Evolutionary conservation across 495 filamentous ascomycete species (phyloP), one percentile per base, ranked within the genome.

Genomic region (Aspergillus coremiiformis): DNA sequence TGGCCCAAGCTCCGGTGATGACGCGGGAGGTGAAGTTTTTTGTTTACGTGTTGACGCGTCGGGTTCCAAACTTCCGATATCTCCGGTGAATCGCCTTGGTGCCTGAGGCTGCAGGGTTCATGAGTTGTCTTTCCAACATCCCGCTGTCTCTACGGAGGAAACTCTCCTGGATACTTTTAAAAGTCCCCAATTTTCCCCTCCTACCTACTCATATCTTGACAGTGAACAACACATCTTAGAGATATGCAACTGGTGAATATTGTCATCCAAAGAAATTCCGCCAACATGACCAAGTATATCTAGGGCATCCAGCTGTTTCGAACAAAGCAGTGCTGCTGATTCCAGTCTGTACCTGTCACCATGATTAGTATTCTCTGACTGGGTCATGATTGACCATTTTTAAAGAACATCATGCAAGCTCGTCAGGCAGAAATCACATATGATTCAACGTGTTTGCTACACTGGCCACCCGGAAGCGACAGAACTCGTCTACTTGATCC

Each of bases 41-140:
- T 62, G 62, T 65, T 65, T 63, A 62, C 60, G 57, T 52, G 49
- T 44, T 41, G 42, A 65, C 62, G 65, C 65, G 65, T 65, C 55
- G 44, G 47, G 39, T 44, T 20, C 17, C 23, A 9, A 20, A 32
- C n/a, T 17, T 29, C 48, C 37, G 37, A 12, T 35, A 24, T 57
- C 56, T 53, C 60, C 60, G 63, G 49, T 21, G 24, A 21, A 6
- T 41, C 33, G 48, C 37, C 27, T 39, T 11, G 22, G 12, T 54
- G 65, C 65, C 62, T 65, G 44, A 61, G 61, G 55, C 54, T 22
- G 21, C 45, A 10, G 10, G n/a, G 41, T 21, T 21, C 17, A 22
- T 42, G 39, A 45, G 4, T 24, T 43, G 39, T 43, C 17, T 12
- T 20, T 23, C 24, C 8, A 32, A 10, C 43, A 15, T 0, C 21